Evolutionary conservation across 1,284 basidiomycete genomes (phyloP).

Genomic region (Ustilago sp.): DNA sequence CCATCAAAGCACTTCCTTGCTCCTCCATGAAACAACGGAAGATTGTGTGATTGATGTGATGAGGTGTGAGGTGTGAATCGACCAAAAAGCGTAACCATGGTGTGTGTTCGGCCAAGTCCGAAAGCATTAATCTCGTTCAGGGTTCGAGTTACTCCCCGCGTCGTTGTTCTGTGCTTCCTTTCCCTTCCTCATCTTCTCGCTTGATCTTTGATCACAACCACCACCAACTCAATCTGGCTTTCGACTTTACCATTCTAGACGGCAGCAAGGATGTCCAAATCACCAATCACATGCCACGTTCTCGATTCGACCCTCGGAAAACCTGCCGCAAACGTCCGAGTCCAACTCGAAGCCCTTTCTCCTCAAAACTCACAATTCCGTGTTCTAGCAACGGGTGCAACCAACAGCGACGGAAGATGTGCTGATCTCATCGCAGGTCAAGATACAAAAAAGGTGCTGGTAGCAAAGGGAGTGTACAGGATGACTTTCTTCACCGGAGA

Average conservation of each 20-base stretch:
- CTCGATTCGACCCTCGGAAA: slow-evolving; percentile 85
- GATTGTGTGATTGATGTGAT: not conserved
- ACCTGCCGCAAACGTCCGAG: slow-evolving; percentile 74
- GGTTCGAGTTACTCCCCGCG: slow-evolving; percentile 21
- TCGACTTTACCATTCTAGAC: not conserved
- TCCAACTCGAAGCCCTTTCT: slow-evolving; percentile 44
- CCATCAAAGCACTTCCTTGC: not conserved
- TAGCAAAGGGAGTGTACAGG: slow-evolving; percentile 77
- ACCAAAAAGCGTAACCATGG: too few species aligned
- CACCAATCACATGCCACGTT: slow-evolving; percentile 89
- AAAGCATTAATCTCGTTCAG: slow-evolving; percentile 3
- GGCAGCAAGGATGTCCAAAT: slow-evolving; percentile 41
- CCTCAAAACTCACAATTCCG: slow-evolving; percentile 31
- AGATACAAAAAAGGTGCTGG: slow-evolving; percentile 70
- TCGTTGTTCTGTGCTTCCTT: slow-evolving; percentile 26
- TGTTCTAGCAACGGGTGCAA: slow-evolving; percentile 73
- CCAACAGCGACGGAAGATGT: slow-evolving; percentile 85
- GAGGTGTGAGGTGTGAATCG: not conserved
- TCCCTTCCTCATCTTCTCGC: not conserved
- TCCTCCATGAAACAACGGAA: not conserved
- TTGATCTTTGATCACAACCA: slow-evolving; percentile 3
- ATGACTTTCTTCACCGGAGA: slow-evolving; percentile 84
- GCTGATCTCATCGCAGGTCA: slow-evolving; percentile 75
- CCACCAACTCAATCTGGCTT: not conserved
- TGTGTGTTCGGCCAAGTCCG: slow-evolving; percentile 28